Percentiles rank a stretch among this genome's conserved stretches.
Conservation (phyloP, 257 asterid species). For the Paraleonurus japonicus region DNA sequence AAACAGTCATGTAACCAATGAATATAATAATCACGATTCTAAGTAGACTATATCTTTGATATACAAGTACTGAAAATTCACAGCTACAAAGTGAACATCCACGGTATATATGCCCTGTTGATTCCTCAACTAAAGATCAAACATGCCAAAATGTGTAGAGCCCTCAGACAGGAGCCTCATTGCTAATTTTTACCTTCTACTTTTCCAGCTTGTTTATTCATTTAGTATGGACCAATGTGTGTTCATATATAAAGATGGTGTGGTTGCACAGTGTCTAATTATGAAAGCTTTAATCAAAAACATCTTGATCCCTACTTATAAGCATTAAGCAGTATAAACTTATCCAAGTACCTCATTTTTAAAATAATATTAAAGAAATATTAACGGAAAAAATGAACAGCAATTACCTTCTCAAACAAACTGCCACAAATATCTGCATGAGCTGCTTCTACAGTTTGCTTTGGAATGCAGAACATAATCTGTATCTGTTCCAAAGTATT, state of each 20-base stretch:
- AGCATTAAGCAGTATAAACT: not conserved
- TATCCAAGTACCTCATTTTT: not conserved
- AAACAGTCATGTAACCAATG: slow-evolving; percentile 10
- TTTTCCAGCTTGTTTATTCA: not conserved
- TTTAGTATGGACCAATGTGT: not conserved
- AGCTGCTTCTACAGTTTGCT: slow-evolving; percentile 87
- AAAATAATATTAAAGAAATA: not conserved
- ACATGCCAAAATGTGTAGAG: not conserved
- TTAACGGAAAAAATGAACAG: not conserved
- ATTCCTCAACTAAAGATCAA: slow-evolving; percentile 11
- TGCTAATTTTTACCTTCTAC: not conserved
- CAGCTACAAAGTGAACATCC: not conserved
- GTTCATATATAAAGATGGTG: not conserved
- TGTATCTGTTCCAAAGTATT: slow-evolving; percentile 78
- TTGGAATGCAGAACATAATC: slow-evolving; percentile 85
- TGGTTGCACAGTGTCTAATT: not conserved
- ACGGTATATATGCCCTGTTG: not conserved
- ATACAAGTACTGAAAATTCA: not conserved
- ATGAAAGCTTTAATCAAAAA: not conserved
- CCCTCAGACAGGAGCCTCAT: not conserved
- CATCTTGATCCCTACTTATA: not conserved
- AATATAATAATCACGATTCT: not conserved
- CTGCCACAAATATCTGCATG: slow-evolving; percentile 93
- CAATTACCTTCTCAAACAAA: slow-evolving; percentile 85
- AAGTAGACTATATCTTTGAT: not conserved